Evolutionary conservation across 2,329 filamentous ascomycete genomes (phyloP), one percentile per base, ranked within the genome.

Genomic region (Lecanicillium sp.): DNA sequence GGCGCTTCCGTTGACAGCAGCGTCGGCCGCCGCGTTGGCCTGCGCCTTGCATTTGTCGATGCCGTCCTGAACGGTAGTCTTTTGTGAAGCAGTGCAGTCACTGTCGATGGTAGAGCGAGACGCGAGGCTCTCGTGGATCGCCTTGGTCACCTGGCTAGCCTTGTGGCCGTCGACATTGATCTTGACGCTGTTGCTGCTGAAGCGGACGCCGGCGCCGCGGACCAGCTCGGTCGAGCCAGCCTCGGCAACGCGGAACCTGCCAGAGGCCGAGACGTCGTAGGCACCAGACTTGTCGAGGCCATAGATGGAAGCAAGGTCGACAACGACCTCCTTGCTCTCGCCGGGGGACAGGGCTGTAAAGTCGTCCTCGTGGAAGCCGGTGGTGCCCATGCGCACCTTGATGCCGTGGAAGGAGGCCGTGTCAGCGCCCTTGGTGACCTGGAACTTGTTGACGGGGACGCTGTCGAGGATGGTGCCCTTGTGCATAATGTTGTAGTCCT

Each of bases 271-370:
- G 15, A 32, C 29, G 15, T 38, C 36, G 28, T 32, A 32, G 17
- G 22, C 18, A 5, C 29, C 36, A 25, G 36, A 38, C 14, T 17
- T 8, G 28, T 30, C 36, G 17, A 37, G 84, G 25, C 36, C 36
- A n/a, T 37, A 37, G 17, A 37, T 5, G 27, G 30, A 5, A 14
- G 36, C 36, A 10, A 37, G 28, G 36, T 37, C 28, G 12, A 37
- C 36, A 31, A 31, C 28, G 18, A 37, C 36, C 28, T 37, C 36
- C 28, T 37, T 37, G 36, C 36, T 37, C 36, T 37, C 27, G 13
- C 36, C 36, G 17, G 36, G 36, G n/a, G 17, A n/a, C 7, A 37
- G 36, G 17, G 36, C 25, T 4, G 36, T 37, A 28, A 38, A 32
- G 18, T 30, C 36, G 17, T 20, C 19, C 13, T 31, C 28, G 17